These are phyloP conservation scores for Phaeosphaeriaceae sp. DNA, from an alignment of 2,329 filamentous ascomycete species.

Conservation along the genomic window DNA sequence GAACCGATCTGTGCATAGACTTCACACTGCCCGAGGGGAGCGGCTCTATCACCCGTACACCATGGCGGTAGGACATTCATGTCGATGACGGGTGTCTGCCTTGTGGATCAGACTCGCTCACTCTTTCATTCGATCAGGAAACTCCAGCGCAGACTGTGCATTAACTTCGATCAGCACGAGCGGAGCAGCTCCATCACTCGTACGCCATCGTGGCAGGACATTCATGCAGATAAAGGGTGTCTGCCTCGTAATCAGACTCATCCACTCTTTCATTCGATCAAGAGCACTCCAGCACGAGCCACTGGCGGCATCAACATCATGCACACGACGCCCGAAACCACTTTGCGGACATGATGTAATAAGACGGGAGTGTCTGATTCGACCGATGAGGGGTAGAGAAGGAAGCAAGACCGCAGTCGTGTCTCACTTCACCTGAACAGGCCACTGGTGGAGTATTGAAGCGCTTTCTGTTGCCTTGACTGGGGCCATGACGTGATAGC, in stretches of 20 bases:
- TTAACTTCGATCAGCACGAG: not conserved
- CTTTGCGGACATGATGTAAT: not conserved
- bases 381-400: not conserved
- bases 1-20: constrained; percentile 4
- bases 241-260: not conserved
- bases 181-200: not conserved
- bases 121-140: constrained; percentile 1
- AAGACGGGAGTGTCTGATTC: not conserved
- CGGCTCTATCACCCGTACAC: constrained; percentile 2
- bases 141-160: not conserved
- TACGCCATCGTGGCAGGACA: not conserved
- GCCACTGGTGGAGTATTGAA: constrained; percentile 1
- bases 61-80: constrained; percentile 5
- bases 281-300: not conserved
- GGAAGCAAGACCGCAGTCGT: not conserved
- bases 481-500: not conserved
- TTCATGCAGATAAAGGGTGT: constrained; percentile 1
- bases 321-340: not conserved
- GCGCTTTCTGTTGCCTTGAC: not conserved
- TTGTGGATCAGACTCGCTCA: constrained; percentile 5
- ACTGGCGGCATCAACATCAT: constrained; percentile 1
- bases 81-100: not conserved
- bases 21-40: constrained; percentile 1
- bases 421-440: not conserved
- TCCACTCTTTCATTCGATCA: not conserved